phyloP scores from a whole-genome alignment of 129 eudicot species.

The Chrysanthemum makinoi region DNA sequence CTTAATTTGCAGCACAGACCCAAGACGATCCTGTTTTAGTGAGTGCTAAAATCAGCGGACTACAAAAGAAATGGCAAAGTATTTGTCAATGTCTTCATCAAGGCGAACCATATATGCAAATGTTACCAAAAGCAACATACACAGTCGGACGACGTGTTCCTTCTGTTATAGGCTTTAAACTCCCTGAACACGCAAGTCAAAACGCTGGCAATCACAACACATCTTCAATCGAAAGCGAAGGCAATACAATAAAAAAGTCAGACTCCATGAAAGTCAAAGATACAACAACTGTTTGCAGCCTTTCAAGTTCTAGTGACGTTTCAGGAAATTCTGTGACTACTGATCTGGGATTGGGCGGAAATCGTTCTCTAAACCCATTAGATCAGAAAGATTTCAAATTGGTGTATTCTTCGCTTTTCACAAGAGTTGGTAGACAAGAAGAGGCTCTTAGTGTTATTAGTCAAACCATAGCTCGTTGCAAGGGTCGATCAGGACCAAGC shows the following conservation, averaged over 20 bases:
- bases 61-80: conserved; percentile 67
- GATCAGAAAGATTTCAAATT: conserved; percentile 53
- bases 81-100: conserved; percentile 62
- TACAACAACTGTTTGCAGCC: conserved; percentile 26
- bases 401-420: conserved; percentile 46
- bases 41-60: conserved; percentile 38
- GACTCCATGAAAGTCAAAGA: conserved; percentile 30
- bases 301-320: conserved; percentile 36
- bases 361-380: background rate
- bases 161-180: conserved; percentile 54
- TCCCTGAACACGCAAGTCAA: conserved; percentile 28
- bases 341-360: conserved; percentile 54
- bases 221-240: conserved; percentile 38
- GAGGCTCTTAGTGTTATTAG: conserved; percentile 53
- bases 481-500: conserved; percentile 28
- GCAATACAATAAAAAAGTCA: conserved; percentile 26
- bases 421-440: conserved; percentile 60
- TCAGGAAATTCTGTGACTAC: conserved; percentile 67
- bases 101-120: conserved; percentile 28
- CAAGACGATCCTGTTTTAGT: conserved; percentile 49
- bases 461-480: conserved; percentile 51
- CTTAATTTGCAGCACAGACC: conserved; percentile 69
- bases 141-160: conserved; percentile 40
- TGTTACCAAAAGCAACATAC: conserved; percentile 37
- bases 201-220: conserved; percentile 5